Base-by-base conservation (phyloP, 1,284 basidiomycete genomes). In the Laetiporus sulphureus region DNA sequence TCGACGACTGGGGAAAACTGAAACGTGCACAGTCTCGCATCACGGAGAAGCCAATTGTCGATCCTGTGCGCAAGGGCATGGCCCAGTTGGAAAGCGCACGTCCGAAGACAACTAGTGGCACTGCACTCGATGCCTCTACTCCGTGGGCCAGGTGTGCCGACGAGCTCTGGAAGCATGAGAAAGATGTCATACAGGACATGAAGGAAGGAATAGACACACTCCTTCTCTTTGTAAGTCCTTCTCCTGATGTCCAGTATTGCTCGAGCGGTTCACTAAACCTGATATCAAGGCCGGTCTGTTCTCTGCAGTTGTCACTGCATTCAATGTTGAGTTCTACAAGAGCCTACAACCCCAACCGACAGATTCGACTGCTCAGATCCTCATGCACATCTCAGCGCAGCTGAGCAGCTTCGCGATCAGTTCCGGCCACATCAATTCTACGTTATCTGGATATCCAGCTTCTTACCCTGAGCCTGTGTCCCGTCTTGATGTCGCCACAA, bases 281-380 rank as follows among this genome's bases (percentile, higher is more conserved):
- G n/a, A n/a, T n/a, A n/a, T n/a, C n/a, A n/a, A 53, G 55, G 50
- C 52, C 19, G 55, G 52, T 38, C 42, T 57, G 13, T 56, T 51
- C 37, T 53, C 56, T 22, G 53, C 53, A 2, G 45, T 46, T 8
- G 36, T 56, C 16, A 51, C 54, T 4, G 43, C 54, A 5, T 56
- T 57, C 37, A 35, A 53, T 13, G 39, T 53, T 7, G 46, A 54
- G 23, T 48, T 44, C 22, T 50, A 49, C 25, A 32, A 48, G 24
- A 33, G 27, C 16, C 38, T 57, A 3, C 30, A 41, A 15, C 44
- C 45, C 0, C 36, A 51, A 32, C 35, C 38, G 11, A 36, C 36
- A 11, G 29, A 50, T 16, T 38, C 33, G 1, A 36, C 51, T 0
- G 36, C 40, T 5, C 20, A 19, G 4, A 36, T 55, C 3, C 42